Percentiles rank a stretch among this genome's conserved stretches.
Evolutionary conservation across 1,284 basidiomycete genomes (phyloP).

Genomic region (Trichosporon asahii): DNA sequence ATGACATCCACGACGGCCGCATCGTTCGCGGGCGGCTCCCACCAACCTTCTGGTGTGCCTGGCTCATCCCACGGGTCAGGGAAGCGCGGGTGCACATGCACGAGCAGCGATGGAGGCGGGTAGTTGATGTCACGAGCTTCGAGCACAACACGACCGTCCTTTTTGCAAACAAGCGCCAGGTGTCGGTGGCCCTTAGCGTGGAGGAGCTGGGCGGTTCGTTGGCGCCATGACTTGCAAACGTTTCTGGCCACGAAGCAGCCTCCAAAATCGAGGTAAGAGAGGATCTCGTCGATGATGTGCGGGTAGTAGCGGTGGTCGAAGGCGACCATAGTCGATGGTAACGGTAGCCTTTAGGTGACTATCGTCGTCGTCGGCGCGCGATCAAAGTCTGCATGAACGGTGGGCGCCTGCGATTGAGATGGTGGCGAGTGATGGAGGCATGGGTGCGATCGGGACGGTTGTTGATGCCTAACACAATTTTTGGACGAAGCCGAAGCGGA

Average conservation of each 20-base stretch:
- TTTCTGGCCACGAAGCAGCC: not conserved
- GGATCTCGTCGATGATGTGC: not conserved
- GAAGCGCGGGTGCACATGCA: not conserved
- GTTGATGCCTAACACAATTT: too few species aligned
- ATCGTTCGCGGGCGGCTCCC: not conserved
- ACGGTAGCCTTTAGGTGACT: not conserved
- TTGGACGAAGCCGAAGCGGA: too few species aligned
- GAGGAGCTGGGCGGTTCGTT: not conserved
- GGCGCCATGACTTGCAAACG: not conserved
- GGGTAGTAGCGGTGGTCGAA: slow-evolving; percentile 1
- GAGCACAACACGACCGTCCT: not conserved
- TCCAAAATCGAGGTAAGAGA: not conserved
- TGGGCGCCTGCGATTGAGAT: not conserved
- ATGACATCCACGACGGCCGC: not conserved
- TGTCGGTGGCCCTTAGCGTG: not conserved
- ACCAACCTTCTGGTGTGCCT: not conserved
- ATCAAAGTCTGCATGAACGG: not conserved
- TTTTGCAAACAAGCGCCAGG: not conserved
- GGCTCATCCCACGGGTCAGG: not conserved
- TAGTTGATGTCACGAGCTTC: not conserved
- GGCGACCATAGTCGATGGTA: not conserved
- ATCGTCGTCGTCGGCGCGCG: not conserved
- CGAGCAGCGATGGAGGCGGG: not conserved
- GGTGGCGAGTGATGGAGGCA: too few species aligned
- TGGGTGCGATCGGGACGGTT: too few species aligned